Conservation (phyloP, 2,329 filamentous ascomycete species). For the Calonectria crousiana region DNA sequence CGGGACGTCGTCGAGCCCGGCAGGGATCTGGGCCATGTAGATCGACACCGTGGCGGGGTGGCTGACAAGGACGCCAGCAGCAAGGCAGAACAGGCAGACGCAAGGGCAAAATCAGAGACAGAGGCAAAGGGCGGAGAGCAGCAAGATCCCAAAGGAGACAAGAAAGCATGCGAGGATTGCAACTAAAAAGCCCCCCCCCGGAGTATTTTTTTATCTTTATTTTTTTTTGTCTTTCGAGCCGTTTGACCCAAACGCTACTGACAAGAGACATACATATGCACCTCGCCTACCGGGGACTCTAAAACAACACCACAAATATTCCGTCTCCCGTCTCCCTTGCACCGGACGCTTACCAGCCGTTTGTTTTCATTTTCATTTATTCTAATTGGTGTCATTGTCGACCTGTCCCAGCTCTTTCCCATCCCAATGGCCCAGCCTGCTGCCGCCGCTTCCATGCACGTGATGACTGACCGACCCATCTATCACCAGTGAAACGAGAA, state of each 20-base stretch:
- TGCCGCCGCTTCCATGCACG: neutral
- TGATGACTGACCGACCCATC: neutral
- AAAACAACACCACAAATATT: neutral
- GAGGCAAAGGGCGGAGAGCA: conserved; percentile 18
- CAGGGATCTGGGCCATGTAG: conserved; percentile 85
- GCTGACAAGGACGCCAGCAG: conserved; percentile 16
- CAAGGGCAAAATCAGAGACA: conserved; percentile 1
- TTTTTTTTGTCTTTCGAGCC: neutral
- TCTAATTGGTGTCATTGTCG: neutral
- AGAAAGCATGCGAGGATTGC: conserved; percentile 46
- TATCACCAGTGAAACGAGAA: neutral
- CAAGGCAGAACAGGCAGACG: neutral
- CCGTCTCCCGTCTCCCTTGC: neutral
- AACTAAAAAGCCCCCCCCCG: conserved; percentile 21
- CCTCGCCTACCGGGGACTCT: neutral
- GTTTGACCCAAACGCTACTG: neutral
- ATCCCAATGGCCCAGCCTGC: neutral
- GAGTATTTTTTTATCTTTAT: too few relatives aligned
- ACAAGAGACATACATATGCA: conserved; percentile 11
- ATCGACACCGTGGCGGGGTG: conserved; percentile 58
- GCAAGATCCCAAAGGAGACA: conserved; percentile 9
- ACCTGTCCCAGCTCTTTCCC: neutral
- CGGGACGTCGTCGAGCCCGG: conserved; percentile 85
- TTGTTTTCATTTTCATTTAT: neutral
- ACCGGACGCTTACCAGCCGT: neutral